Percentiles rank a stretch among this genome's conserved stretches.
Evolutionary conservation across 495 filamentous ascomycete species (phyloP).

Genomic region (Aspergillus avenaceus): DNA sequence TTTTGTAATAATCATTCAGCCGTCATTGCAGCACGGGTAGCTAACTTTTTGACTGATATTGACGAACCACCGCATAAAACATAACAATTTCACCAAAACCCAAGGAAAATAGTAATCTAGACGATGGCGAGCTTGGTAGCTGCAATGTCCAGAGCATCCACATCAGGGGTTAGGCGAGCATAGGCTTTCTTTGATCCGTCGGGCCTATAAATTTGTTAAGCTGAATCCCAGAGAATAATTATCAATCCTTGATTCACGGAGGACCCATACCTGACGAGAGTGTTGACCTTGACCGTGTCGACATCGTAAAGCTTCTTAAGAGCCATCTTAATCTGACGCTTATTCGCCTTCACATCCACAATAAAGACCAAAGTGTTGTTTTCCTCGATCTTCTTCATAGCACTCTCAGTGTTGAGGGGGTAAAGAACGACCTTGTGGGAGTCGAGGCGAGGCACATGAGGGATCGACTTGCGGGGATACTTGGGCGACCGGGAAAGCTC

Average conservation of each 20-base stretch:
- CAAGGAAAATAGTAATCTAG: conserved; percentile 53
- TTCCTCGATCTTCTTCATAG: conserved; percentile 99
- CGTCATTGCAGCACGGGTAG: conserved; percentile 32
- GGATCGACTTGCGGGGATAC: conserved; percentile 94
- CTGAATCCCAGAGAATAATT: not conserved
- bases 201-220: conserved; percentile 53
- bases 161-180: conserved; percentile 87
- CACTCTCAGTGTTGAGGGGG: conserved; percentile 93
- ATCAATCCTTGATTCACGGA: not conserved
- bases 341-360: conserved; percentile 97
- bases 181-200: conserved; percentile 99
- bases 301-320: conserved; percentile 99
- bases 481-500: conserved; percentile 85
- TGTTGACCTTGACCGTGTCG: conserved; percentile 97
- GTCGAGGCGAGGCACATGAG: conserved; percentile 85
- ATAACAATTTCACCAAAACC: conserved; percentile 39
- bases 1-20: conserved; percentile 42
- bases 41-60: conserved; percentile 39
- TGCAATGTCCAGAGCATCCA: conserved; percentile 98
- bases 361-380: conserved; percentile 99
- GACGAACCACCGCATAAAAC: conserved; percentile 43
- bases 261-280: conserved; percentile 78
- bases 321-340: conserved; percentile 97
- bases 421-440: conserved; percentile 85
- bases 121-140: conserved; percentile 98